phyloP scores from a whole-genome alignment of 169 alveolate species.

The Plasmodium vivax region DNA sequence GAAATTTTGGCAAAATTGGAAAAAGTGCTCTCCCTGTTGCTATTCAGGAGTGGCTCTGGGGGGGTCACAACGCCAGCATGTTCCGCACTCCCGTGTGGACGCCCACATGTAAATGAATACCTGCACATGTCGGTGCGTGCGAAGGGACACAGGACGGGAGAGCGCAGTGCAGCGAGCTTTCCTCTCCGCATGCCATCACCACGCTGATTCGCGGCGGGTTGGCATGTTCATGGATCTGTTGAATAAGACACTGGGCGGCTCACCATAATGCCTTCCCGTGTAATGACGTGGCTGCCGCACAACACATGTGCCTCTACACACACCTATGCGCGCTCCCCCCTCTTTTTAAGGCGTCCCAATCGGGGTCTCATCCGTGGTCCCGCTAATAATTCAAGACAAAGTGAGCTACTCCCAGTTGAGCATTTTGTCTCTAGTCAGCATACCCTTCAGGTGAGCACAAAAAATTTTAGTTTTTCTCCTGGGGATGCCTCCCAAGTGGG shows the following conservation, averaged over 20 bases:
- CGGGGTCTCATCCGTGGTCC: conserved; percentile 87
- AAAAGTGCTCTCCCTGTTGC: not conserved
- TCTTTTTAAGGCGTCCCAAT: conserved; percentile 87
- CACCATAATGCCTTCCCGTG: not conserved
- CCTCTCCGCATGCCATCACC: not conserved
- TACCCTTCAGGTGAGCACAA: conserved; percentile 82
- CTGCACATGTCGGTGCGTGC: not conserved
- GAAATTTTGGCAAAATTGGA: not conserved
- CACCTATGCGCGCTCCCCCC: not conserved
- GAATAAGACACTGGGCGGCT: not conserved
- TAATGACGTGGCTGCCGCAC: not conserved
- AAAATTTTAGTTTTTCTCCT: not conserved
- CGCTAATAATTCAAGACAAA: conserved; percentile 85
- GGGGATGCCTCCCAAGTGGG: not conserved
- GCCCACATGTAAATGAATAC: not conserved
- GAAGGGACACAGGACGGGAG: not conserved
- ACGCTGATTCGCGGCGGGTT: not conserved
- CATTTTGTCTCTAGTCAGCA: conserved; percentile 78
- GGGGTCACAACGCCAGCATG: not conserved
- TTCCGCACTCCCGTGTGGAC: not conserved
- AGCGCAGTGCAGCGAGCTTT: not conserved
- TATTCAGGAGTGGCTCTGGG: not conserved
- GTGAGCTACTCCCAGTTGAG: conserved; percentile 86
- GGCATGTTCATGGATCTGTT: not conserved
- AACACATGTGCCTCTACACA: not conserved